Evolutionary conservation across 352 stramenopile genomes (phyloP), one percentile per base, ranked within the genome.

Genomic region (Saprolegnia parasitica): DNA sequence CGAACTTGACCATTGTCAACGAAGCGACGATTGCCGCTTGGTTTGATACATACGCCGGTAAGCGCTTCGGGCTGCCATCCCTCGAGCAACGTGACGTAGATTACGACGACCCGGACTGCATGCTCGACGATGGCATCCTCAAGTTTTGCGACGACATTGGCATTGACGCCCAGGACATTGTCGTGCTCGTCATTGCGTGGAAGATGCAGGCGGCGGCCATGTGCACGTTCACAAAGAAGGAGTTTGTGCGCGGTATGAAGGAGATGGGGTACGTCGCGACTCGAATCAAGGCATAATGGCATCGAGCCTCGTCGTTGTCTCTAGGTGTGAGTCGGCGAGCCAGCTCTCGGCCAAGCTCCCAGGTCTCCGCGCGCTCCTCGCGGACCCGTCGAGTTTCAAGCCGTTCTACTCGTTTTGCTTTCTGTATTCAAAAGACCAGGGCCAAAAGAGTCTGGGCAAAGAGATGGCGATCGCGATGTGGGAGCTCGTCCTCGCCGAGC

Each of bases 331-430:
- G 73, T 90, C 83, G 54, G 56, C 67, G 13, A 72, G 74, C 10
- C 83, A 86, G 73, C 75, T 96, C 5, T 86, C 82, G 71, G 72
- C 64, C 23, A 80, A 87, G 72, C 72, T 93, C 32, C 74, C 78
- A 10, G 73, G 81, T 47, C 67, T 95, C 40, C 84, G 78, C 46
- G 75, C 82, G 40, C 70, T 77, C 29, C 88, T 93, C 58, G 72
- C 75, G 20, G 82, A 67, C 62, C 78, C 90, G 45, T 46, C 26
- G 24, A 64, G 74, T 23, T 94, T 93, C 72, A 94, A 91, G 72
- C 83, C 81, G 66, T 93, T 96, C 42, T 96, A 96, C 72, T 80
- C 78, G 71, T 96, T 95, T 67, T 93, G 86, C 73, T 96, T 96
- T 67, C 77, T 77, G 1, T 96, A 94, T 62, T 91, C 88, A 37